These are phyloP conservation scores for Magnaporthiopsis rhizophila DNA, from an alignment of 2,329 filamentous ascomycete species.

Conservation along the genomic window DNA sequence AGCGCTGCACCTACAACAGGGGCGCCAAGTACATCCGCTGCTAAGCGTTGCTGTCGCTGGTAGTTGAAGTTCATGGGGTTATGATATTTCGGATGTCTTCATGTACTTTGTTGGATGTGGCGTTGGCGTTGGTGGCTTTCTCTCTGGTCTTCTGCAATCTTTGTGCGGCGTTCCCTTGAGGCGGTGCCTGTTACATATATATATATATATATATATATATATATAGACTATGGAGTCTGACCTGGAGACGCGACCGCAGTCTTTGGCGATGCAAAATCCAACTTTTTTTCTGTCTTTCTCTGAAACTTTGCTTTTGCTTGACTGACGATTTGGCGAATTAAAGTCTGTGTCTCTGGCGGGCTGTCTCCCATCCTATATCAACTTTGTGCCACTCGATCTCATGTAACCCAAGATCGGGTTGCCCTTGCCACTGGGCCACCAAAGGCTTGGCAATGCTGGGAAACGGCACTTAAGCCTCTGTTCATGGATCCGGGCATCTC, in stretches of 20 bases:
- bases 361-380: too few species aligned
- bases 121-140: too few species aligned
- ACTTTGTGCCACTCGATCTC: too few species aligned
- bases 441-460: too few species aligned
- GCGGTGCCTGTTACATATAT: too few species aligned
- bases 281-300: background rate
- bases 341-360: too few species aligned
- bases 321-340: too few species aligned
- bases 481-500: conserved; percentile 26
- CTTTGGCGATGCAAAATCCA: background rate
- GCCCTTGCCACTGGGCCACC: too few species aligned
- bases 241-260: background rate
- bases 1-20: conserved; percentile 5
- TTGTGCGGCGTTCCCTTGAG: too few species aligned
- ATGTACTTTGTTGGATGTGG: background rate
- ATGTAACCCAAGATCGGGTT: too few species aligned
- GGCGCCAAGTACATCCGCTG: background rate
- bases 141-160: background rate
- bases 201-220: background rate
- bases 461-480: conserved; percentile 18
- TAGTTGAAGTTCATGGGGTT: background rate
- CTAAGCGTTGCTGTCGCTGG: background rate
- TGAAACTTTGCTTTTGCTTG: too few species aligned
- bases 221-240: background rate
- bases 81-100: background rate